Conservation (phyloP, 23 red algal genomes). For the Pyropia yezoensis region DNA sequence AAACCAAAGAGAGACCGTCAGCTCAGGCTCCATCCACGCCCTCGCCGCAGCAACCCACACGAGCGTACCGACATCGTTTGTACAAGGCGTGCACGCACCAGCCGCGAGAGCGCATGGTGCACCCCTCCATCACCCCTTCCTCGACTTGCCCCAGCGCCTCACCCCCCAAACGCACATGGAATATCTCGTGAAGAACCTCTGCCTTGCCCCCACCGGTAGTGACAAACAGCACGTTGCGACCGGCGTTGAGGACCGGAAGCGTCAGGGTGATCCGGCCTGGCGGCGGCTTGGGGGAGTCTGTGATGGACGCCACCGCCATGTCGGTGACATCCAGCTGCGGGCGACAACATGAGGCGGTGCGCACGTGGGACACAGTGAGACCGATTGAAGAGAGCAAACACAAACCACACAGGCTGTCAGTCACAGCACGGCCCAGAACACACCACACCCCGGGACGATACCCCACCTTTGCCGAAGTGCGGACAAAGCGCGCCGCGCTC, state of each 20-base stretch:
- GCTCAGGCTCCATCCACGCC: too few species aligned
- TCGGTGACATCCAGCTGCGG: constrained; percentile 39
- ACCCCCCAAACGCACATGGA: constrained; percentile 38
- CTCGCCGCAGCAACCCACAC: not conserved
- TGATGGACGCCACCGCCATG: constrained; percentile 29
- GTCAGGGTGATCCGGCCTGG: constrained; percentile 78
- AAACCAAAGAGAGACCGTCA: too few species aligned
- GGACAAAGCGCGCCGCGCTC: not conserved
- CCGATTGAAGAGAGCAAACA: not conserved
- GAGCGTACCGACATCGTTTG: not conserved
- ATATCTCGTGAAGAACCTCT: constrained; percentile 39
- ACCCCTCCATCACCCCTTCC: too few species aligned
- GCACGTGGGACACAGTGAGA: not conserved
- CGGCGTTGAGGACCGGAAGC: constrained; percentile 54
- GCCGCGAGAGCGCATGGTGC: too few species aligned
- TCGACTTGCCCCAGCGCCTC: too few species aligned
- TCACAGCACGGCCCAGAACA: not conserved
- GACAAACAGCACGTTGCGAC: constrained; percentile 52
- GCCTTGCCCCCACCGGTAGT: constrained; percentile 61
- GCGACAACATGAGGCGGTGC: not conserved
- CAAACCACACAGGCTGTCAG: not conserved
- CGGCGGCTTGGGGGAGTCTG: constrained; percentile 89
- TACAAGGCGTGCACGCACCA: not conserved
- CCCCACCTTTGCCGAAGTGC: not conserved
- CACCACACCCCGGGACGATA: not conserved